Base-by-base conservation (phyloP, 495 filamentous ascomycete species). In the Penicillium coprophilum region DNA sequence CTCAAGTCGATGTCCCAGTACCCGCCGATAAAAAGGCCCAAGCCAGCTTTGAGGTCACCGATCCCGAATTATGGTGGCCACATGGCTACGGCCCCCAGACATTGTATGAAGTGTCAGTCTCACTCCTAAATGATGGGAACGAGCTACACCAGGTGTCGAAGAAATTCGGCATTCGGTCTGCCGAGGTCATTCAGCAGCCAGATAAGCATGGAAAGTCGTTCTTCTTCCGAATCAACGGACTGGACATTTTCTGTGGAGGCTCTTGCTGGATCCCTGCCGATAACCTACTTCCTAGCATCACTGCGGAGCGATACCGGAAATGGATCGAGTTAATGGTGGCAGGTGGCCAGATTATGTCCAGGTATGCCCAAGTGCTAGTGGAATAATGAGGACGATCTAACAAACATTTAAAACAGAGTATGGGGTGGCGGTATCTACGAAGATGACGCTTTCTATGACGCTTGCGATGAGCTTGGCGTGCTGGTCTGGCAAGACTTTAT, bases 211-310 rank as follows among this genome's bases (percentile, higher is more conserved):
- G 91, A n/a, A 88, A 82, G 30, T 85, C 87, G 2, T 95, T 95
- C 71, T 90, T 88, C 71, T 93, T 95, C 71, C 75, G 87, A 55
- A 79, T 95, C 64, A 96, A 95, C 71, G 88, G 88, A 41, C 83
- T 87, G 50, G 89, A 92, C 19, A 74, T 94, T 13, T 96, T 90
- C 73, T 90, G 87, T 58, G 90, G 90, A 30, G 91, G 91, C 11
- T 88, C 85, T 52, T 87, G 91, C 71, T 96, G 91, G 91, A 94
- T 96, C 59, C 91, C 91, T 0, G 86, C 88, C 15, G 90, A 94
- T 69, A 92, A 83, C 44, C 87, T 94, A 53, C 77, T 91, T 31
- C 83, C 89, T 0, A 81, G 82, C 27, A 82, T 92, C 53, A 80
- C 67, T 30, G 76, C 77, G 7, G 73, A 87, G 52, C 79, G 78